phyloP scores from a whole-genome alignment of 345 rosid genomes.

The Erodium maritimum region DNA sequence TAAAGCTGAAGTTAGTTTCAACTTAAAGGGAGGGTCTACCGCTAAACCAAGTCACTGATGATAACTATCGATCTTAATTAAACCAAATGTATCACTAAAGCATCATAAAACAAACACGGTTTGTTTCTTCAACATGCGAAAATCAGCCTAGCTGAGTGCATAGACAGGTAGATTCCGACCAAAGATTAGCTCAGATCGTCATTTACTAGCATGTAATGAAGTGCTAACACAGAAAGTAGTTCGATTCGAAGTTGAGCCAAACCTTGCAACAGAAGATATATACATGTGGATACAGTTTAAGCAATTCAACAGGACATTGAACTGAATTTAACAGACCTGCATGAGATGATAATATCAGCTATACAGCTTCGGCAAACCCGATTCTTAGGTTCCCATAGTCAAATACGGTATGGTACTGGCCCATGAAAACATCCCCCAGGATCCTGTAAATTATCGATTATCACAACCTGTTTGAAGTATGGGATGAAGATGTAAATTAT shows the following conservation, averaged over 20 bases:
- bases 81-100: background rate
- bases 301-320: too few relatives aligned
- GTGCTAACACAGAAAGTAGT: background rate
- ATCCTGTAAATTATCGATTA: slow-evolving; percentile 33
- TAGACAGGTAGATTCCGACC: background rate
- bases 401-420: slow-evolving; percentile 65
- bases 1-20: background rate
- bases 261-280: background rate
- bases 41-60: background rate
- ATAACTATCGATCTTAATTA: background rate
- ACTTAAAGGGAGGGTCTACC: background rate
- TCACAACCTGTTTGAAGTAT: background rate
- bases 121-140: background rate
- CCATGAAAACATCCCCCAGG: slow-evolving; percentile 79
- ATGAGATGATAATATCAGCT: background rate
- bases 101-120: background rate
- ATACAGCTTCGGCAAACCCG: slow-evolving; percentile 79
- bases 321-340: too few relatives aligned
- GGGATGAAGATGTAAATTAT: background rate
- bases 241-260: background rate
- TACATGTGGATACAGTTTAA: too few relatives aligned
- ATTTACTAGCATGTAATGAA: too few relatives aligned
- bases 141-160: too few relatives aligned
- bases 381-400: slow-evolving; percentile 70
- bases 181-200: background rate